Evolutionary conservation across 1,284 basidiomycete genomes (phyloP), one percentile per base, ranked within the genome.

Genomic region (Microbotryum scabiosae): DNA sequence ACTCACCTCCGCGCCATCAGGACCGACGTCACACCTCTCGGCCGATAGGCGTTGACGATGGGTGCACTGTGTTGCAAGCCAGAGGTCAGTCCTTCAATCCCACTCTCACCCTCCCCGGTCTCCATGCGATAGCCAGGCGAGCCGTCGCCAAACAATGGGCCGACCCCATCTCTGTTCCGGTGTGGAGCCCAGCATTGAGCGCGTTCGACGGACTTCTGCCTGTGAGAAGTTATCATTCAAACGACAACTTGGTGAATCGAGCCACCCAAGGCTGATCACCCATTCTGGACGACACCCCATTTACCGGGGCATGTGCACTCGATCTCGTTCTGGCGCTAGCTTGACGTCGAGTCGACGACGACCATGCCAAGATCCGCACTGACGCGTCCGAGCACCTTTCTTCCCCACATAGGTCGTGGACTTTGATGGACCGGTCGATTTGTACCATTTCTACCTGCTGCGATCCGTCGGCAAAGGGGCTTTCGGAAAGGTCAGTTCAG

Each of bases 351-450:
- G 14, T 41, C 16, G 16, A 41, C 36, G 36, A 41, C 36, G 12
- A 41, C 36, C 12, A 41, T 16, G 36, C 20, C 9, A 69, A 3
- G 21, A 36, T 59, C 61, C 48, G 59, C 8, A 52, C 41, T 41
- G 51, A 49, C 51, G 28, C 55, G n/a, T 44, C 57, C 51, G 12
- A 43, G 45, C 46, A 12, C 46, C 62, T 60, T 58, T 59, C 54
- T 54, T 45, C 60, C 44, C 60, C 48, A 30, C 43, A 16, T 36
- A 96, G 91, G 90, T 90, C 64, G 88, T 97, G 78, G 93, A 98
- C 81, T 98, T 97, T 75, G 92, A 97, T 68, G 92, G 89, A 57
- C 92, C 97, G 67, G 88, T 94, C 73, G 96, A 91, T 74, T 85
- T 98, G 59, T 98, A 96, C 76, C 94, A 98, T 76, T 98, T 98